phyloP scores from a whole-genome alignment of 2,329 filamentous ascomycete species.

The Corynespora cassiicola region DNA sequence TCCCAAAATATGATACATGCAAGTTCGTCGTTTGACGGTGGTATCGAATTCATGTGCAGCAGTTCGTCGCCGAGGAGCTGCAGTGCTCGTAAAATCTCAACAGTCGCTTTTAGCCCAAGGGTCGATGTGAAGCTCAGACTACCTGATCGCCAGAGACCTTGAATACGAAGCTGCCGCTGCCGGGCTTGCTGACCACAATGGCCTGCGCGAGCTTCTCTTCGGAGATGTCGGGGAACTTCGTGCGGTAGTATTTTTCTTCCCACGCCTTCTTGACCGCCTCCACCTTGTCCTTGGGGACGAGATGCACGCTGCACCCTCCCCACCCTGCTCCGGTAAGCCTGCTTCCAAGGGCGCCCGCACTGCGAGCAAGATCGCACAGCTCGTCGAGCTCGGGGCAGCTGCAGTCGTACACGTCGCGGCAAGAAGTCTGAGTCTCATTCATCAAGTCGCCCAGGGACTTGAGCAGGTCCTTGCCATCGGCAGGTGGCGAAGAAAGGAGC shows the following conservation, averaged over 20 bases:
- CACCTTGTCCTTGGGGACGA: slow-evolving; percentile 85
- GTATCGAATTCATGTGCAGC: background rate
- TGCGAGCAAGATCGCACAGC: slow-evolving; percentile 79
- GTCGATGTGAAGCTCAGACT: too few relatives aligned
- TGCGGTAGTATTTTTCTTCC: slow-evolving; percentile 81
- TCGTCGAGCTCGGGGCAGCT: slow-evolving; percentile 92
- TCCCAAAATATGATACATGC: too few relatives aligned
- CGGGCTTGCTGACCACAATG: slow-evolving; percentile 88
- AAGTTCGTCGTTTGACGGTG: too few relatives aligned
- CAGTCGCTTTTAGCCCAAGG: background rate
- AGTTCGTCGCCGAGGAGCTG: background rate
- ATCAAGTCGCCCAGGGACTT: slow-evolving; percentile 78
- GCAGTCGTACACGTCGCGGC: slow-evolving; percentile 87
- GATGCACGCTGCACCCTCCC: slow-evolving; percentile 95
- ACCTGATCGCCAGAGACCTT: slow-evolving; percentile 41
- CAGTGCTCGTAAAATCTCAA: background rate
- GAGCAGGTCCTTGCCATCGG: slow-evolving; percentile 69
- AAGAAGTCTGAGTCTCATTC: slow-evolving; percentile 89
- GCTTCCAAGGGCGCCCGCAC: slow-evolving; percentile 82
- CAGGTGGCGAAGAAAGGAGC: slow-evolving; percentile 63
- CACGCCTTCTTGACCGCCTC: slow-evolving; percentile 78
- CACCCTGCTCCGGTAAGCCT: slow-evolving; percentile 92
- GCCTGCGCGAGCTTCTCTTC: slow-evolving; percentile 78
- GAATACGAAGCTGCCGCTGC: slow-evolving; percentile 65
- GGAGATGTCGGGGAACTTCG: slow-evolving; percentile 70